phyloP scores from a whole-genome alignment of 441 rosid genomes.

The Viola pubescens region DNA sequence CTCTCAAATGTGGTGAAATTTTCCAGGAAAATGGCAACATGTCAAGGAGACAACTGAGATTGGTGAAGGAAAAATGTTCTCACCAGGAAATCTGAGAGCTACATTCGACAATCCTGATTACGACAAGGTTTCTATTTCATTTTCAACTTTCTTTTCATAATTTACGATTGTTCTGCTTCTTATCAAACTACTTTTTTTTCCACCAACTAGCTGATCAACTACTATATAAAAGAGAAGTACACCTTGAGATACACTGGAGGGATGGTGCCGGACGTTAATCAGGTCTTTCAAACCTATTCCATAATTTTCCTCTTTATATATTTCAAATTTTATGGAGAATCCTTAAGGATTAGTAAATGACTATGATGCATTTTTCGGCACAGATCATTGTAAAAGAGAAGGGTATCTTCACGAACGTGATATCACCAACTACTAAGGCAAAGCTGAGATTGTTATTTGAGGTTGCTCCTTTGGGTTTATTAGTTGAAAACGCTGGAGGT shows the following conservation, averaged over 20 bases:
- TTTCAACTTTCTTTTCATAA: conserved; percentile 1
- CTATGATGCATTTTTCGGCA: conserved; percentile 1
- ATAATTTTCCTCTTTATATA: not conserved
- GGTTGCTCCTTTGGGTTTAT: conserved; percentile 86
- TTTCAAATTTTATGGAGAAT: not conserved
- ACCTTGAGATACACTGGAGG: conserved; percentile 99
- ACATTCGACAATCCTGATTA: conserved; percentile 83
- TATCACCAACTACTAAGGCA: conserved; percentile 77
- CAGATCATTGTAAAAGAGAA: conserved; percentile 96
- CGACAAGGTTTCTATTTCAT: conserved; percentile 23
- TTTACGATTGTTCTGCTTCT: not conserved
- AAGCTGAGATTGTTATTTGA: conserved; percentile 89
- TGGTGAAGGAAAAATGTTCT: conserved; percentile 84
- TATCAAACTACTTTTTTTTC: conserved; percentile 6
- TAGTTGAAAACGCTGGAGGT: conserved; percentile 92
- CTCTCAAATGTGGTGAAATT: not conserved
- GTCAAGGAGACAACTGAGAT: conserved; percentile 87
- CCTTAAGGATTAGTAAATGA: not conserved
- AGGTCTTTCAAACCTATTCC: conserved; percentile 31
- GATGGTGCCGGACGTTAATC: conserved; percentile 99
- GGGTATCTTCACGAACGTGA: conserved; percentile 87
- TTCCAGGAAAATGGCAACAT: conserved; percentile 92
- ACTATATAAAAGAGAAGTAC: conserved; percentile 84
- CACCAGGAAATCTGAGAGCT: conserved; percentile 96
- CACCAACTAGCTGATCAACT: conserved; percentile 58